Evolutionary conservation across 2,329 filamentous ascomycete genomes (phyloP).

Genomic region (Fusarium kyushuense): DNA sequence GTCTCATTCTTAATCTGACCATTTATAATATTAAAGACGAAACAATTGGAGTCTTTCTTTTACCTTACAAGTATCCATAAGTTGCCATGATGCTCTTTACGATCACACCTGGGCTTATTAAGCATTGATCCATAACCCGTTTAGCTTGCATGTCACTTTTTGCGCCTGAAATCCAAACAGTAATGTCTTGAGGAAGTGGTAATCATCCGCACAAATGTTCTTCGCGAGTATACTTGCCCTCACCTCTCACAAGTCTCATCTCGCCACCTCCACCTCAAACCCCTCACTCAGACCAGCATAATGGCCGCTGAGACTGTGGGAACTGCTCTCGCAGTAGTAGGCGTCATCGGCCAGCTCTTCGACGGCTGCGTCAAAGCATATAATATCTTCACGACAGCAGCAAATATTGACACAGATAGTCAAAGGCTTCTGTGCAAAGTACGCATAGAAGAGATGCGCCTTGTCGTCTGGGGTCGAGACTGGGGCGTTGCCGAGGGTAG

Average conservation of each 20-base stretch:
- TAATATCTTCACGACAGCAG: constrained; percentile 58
- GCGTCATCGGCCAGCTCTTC: constrained; percentile 61
- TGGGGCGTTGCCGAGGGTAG: constrained; percentile 62
- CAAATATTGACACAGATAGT: constrained; percentile 57
- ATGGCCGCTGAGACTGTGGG: constrained; percentile 58
- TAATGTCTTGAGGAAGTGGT: not conserved
- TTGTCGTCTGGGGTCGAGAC: constrained; percentile 61
- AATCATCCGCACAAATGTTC: not conserved
- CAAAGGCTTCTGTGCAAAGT: constrained; percentile 61
- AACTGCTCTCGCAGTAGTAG: constrained; percentile 58
- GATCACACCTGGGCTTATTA: constrained; percentile 21
- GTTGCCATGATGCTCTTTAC: not conserved
- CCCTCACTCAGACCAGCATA: not conserved
- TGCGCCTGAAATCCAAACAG: not conserved
- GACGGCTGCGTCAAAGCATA: constrained; percentile 62
- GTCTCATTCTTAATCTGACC: not conserved
- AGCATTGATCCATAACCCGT: constrained; percentile 9
- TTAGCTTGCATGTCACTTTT: constrained; percentile 1
- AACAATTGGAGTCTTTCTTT: not conserved
- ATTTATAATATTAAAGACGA: not conserved
- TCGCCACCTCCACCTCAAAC: constrained; percentile 6
- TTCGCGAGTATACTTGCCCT: not conserved
- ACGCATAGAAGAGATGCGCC: constrained; percentile 63
- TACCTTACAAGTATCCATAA: not conserved
- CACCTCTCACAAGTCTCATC: constrained; percentile 5